phyloP scores from a whole-genome alignment of 495 filamentous ascomycete genomes.

The Aspergillus ostianus region DNA sequence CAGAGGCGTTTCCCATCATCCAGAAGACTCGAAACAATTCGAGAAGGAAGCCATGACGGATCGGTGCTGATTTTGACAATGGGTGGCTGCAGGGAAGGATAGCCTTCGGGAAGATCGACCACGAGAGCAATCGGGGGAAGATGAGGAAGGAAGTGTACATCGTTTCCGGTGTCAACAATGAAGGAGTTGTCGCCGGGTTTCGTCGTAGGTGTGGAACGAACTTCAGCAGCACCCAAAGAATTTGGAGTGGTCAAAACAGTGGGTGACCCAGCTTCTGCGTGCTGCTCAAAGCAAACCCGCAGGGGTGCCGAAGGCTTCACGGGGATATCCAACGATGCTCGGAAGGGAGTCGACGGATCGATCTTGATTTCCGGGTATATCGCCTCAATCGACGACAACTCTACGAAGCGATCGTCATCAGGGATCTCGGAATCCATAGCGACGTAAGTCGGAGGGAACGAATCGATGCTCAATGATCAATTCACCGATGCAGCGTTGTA shows the following conservation, averaged over 20 bases:
- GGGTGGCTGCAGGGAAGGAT: constrained; percentile 70
- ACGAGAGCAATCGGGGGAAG: constrained; percentile 72
- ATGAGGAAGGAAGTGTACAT: constrained; percentile 66
- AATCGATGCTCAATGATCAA: not conserved
- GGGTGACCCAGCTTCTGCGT: constrained; percentile 39
- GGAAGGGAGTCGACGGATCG: constrained; percentile 54
- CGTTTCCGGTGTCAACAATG: constrained; percentile 26
- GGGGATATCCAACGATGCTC: constrained; percentile 67
- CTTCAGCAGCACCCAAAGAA: constrained; percentile 36
- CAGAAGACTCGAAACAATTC: constrained; percentile 56
- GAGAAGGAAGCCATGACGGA: constrained; percentile 68
- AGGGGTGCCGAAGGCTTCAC: constrained; percentile 69
- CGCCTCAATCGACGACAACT: constrained; percentile 78
- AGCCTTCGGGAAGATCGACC: constrained; percentile 69
- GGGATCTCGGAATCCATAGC: constrained; percentile 31
- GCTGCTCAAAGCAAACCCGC: constrained; percentile 64
- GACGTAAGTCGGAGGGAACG: not conserved
- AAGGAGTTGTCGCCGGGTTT: constrained; percentile 25
- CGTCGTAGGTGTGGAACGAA: constrained; percentile 13
- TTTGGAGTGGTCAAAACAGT: constrained; percentile 46
- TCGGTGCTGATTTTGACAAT: constrained; percentile 60
- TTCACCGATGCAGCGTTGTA: not conserved
- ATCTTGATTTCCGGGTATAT: constrained; percentile 85
- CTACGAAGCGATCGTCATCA: constrained; percentile 69
- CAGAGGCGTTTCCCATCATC: constrained; percentile 64